phyloP scores from a whole-genome alignment of 2,329 filamentous ascomycete genomes.

The Chaetomium olivaceum region DNA sequence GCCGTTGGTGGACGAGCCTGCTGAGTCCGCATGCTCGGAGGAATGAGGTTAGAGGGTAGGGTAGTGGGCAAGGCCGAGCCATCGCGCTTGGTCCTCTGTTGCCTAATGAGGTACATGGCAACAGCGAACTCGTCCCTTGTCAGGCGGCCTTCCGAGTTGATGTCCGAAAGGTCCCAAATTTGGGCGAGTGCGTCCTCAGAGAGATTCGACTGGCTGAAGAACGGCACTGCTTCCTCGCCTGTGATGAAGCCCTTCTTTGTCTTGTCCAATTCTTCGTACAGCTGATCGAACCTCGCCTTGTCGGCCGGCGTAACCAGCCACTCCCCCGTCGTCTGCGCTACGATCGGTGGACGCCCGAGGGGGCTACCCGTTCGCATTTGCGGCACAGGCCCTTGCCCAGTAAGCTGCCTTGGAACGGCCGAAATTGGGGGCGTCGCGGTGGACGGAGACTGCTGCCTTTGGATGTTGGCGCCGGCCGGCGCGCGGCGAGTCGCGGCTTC shows the following conservation, averaged over 20 bases:
- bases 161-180: slow-evolving; percentile 96
- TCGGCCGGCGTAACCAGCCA: slow-evolving; percentile 84
- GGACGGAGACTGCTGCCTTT: slow-evolving; percentile 52
- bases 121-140: slow-evolving; percentile 92
- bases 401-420: slow-evolving; percentile 81
- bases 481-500: slow-evolving; percentile 80
- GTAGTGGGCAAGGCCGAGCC: slow-evolving; percentile 65
- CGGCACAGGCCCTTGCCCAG: slow-evolving; percentile 58
- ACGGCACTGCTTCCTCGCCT: slow-evolving; percentile 90
- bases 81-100: slow-evolving; percentile 75
- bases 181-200: slow-evolving; percentile 86
- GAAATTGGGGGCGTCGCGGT: slow-evolving; percentile 57
- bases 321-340: slow-evolving; percentile 54
- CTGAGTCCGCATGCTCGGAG: slow-evolving; percentile 77
- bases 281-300: slow-evolving; percentile 82
- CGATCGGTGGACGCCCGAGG: slow-evolving; percentile 52
- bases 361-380: slow-evolving; percentile 64
- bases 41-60: slow-evolving; percentile 80
- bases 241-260: slow-evolving; percentile 79
- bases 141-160: slow-evolving; percentile 84
- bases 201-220: slow-evolving; percentile 89
- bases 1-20: slow-evolving; percentile 50
- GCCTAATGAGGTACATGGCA: slow-evolving; percentile 93
- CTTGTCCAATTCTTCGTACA: slow-evolving; percentile 84
- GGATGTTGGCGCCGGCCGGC: slow-evolving; percentile 43